Conservation (phyloP, 352 stramenopile species). For the Thraustotheca clavata region DNA sequence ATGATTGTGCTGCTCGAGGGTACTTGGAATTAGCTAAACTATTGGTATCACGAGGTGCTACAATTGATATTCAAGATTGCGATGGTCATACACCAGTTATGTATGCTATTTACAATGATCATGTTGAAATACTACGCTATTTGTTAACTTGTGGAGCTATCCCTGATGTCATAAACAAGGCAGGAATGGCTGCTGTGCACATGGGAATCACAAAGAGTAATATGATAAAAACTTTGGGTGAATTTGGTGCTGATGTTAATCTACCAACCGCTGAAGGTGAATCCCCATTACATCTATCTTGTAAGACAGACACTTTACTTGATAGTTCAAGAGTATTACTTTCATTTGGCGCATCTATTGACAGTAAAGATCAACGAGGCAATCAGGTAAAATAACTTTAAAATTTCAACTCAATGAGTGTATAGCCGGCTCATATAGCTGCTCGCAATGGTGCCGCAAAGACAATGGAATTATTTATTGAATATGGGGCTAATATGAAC, state of each 20-base stretch:
- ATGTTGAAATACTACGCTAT: conserved; percentile 37
- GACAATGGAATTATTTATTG: conserved; percentile 56
- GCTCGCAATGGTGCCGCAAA: conserved; percentile 47
- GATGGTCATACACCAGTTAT: conserved; percentile 78
- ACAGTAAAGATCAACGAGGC: conserved; percentile 37
- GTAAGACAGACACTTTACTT: conserved; percentile 36
- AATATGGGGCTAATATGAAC: conserved; percentile 79
- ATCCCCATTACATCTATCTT: conserved; percentile 52
- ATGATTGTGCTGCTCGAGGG: conserved; percentile 50
- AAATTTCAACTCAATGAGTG: conserved; percentile 21
- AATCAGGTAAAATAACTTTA: conserved; percentile 11
- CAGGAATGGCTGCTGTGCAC: conserved; percentile 56
- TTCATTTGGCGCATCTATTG: conserved; percentile 39
- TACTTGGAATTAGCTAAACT: conserved; percentile 34
- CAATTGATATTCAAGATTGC: conserved; percentile 44
- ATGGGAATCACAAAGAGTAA: conserved; percentile 37
- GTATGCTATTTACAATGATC: conserved; percentile 56
- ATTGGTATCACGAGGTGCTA: conserved; percentile 26
- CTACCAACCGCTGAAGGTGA: conserved; percentile 61
- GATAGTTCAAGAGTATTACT: conserved; percentile 53
- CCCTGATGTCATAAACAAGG: conserved; percentile 55
- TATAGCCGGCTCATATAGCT: conserved; percentile 67
- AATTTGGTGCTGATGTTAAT: conserved; percentile 67
- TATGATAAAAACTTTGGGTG: conserved; percentile 36
- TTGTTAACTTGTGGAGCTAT: conserved; percentile 46